Percentiles rank a stretch among this genome's conserved stretches.
Evolutionary conservation across 441 rosid genomes (phyloP).

Genomic region (Aquilaria agallochum): DNA sequence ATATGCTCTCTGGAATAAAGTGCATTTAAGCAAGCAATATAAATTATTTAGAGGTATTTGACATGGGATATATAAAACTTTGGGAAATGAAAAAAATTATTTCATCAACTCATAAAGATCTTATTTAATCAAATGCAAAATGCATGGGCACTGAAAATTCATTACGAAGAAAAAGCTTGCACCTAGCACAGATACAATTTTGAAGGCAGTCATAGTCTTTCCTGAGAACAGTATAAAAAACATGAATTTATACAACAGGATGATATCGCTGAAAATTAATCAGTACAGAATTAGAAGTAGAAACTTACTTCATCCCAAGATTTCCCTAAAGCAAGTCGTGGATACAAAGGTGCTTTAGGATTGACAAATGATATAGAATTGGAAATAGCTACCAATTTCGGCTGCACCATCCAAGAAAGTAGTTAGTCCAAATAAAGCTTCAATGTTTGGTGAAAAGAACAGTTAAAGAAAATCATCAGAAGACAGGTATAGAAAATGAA

Average conservation of each 20-base stretch:
- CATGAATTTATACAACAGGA: no score
- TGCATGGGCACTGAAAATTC: neutral
- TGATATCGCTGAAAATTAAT: no score
- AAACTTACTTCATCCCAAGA: constrained; percentile 82
- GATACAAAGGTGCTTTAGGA: constrained; percentile 89
- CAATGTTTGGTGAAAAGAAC: constrained; percentile 4
- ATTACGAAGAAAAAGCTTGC: neutral
- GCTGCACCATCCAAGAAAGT: constrained; percentile 39
- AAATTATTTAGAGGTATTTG: no score
- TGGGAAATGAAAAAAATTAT: neutral
- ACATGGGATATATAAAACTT: no score
- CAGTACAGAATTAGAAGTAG: neutral
- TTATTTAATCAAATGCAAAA: neutral
- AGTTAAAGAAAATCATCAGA: neutral
- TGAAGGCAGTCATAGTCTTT: no score
- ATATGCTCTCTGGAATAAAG: no score
- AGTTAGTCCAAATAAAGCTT: no score
- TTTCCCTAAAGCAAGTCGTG: constrained; percentile 88
- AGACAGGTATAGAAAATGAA: neutral
- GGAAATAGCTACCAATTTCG: constrained; percentile 69
- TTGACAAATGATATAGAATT: constrained; percentile 51
- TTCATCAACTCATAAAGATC: constrained; percentile 7
- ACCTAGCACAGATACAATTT: neutral
- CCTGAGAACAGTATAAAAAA: neutral
- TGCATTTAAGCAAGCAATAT: no score